Percentiles rank a stretch among this genome's conserved stretches.
Conservation (phyloP, 345 rosid genomes). For the Psidium guajava region DNA sequence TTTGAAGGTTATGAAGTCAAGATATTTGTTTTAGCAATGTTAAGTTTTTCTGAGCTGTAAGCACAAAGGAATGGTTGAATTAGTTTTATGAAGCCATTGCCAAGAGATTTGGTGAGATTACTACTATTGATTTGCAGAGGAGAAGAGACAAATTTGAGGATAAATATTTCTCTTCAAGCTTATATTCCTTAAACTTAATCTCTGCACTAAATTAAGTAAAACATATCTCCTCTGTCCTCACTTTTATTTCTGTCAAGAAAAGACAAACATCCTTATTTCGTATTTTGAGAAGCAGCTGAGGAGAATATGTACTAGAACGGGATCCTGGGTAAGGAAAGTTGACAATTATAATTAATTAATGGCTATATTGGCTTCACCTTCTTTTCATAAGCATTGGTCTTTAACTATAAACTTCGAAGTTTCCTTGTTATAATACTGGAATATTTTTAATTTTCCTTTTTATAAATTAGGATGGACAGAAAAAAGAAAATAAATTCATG, state of each 20-base stretch:
- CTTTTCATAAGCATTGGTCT: neutral
- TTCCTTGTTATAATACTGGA: neutral
- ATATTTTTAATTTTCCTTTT: neutral
- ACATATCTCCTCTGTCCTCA: neutral
- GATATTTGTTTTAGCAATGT: neutral
- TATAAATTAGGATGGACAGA: neutral
- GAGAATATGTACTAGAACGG: neutral
- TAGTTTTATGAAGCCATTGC: neutral
- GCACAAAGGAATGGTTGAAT: neutral
- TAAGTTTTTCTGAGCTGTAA: neutral
- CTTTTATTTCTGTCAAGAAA: neutral
- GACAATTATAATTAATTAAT: neutral
- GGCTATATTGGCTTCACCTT: neutral
- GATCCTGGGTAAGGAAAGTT: neutral
- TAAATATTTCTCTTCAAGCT: neutral
- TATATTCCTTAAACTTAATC: neutral
- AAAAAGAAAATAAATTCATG: neutral
- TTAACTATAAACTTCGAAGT: no score
- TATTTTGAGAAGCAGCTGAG: neutral
- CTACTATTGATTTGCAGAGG: neutral
- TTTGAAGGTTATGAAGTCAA: neutral
- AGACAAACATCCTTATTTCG: neutral
- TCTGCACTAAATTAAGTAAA: neutral
- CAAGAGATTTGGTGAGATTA: neutral
- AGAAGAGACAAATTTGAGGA: neutral